Evolutionary conservation across 2,329 filamentous ascomycete species (phyloP).

Genomic region (Neonectria sp.): DNA sequence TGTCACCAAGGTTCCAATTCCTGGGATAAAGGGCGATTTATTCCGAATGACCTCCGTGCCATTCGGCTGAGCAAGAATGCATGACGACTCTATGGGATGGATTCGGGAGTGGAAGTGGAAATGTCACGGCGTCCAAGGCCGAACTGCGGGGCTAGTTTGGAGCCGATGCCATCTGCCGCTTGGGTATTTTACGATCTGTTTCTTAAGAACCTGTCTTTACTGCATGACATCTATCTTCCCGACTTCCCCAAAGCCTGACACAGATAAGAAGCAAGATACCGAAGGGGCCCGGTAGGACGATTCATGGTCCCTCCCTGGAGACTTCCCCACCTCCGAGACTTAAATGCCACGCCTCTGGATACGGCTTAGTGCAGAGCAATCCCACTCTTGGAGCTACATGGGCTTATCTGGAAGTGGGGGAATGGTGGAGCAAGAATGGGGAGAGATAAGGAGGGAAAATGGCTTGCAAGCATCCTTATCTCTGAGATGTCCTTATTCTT

Average conservation of each 20-base stretch:
- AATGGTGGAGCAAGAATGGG: not conserved
- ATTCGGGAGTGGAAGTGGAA: conserved; percentile 30
- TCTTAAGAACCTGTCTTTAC: not conserved
- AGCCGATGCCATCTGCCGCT: conserved; percentile 9
- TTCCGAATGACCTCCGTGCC: not conserved
- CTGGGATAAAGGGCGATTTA: conserved; percentile 24
- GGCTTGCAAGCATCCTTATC: not conserved
- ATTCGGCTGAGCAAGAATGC: conserved; percentile 8
- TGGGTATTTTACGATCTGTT: not conserved
- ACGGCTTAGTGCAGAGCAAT: not conserved
- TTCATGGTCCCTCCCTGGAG: not conserved
- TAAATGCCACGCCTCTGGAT: not conserved
- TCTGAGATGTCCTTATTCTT: not conserved
- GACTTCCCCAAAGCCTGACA: not conserved
- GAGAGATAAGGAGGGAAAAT: not conserved
- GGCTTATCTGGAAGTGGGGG: conserved; percentile 5
- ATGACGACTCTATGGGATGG: not conserved
- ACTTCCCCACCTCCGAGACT: conserved; percentile 2
- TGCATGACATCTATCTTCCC: conserved; percentile 7
- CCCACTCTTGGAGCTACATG: conserved; percentile 1
- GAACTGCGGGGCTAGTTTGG: conserved; percentile 10
- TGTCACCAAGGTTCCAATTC: not conserved
- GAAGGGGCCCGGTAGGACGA: not conserved
- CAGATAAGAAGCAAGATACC: not conserved
- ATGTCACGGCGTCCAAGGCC: conserved; percentile 9